Percentiles rank a stretch among this genome's conserved stretches.
Conservation (phyloP, 2,329 filamentous ascomycete genomes). For the Xylariaceae sp. region DNA sequence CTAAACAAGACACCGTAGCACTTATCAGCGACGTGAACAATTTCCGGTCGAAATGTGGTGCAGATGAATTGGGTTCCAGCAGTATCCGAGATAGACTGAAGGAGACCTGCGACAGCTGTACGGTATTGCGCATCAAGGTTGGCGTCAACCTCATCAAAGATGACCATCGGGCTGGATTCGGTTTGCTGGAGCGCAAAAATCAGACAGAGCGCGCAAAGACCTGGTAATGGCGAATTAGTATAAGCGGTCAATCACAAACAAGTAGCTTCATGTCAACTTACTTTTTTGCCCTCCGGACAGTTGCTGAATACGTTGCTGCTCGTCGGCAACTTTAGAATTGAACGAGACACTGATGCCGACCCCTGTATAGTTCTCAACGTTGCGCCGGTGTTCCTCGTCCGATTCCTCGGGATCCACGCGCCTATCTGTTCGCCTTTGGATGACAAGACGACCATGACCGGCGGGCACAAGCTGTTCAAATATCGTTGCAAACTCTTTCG, state of each 20-base stretch:
- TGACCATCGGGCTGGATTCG: slow-evolving; percentile 95
- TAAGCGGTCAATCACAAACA: slow-evolving; percentile 4
- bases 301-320: slow-evolving; percentile 97
- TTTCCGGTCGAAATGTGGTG: slow-evolving; percentile 96
- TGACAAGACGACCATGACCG: slow-evolving; percentile 84
- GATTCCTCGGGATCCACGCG: slow-evolving; percentile 61
- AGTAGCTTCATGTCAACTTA: slow-evolving; percentile 42
- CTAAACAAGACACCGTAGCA: slow-evolving; percentile 94
- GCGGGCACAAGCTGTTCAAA: slow-evolving; percentile 95
- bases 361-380: slow-evolving; percentile 91
- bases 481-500: slow-evolving; percentile 83
- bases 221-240: slow-evolving; percentile 41
- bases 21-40: slow-evolving; percentile 91
- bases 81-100: slow-evolving; percentile 70
- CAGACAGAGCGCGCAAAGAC: slow-evolving; percentile 91
- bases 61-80: slow-evolving; percentile 84
- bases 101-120: slow-evolving; percentile 86
- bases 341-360: slow-evolving; percentile 97
- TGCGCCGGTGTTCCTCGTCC: slow-evolving; percentile 62
- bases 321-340: slow-evolving; percentile 91
- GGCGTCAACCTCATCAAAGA: slow-evolving; percentile 98
- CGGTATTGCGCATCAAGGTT: slow-evolving; percentile 98
- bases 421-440: slow-evolving; percentile 82
- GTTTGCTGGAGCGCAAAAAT: slow-evolving; percentile 99
- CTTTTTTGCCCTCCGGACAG: slow-evolving; percentile 97